Percentiles rank a stretch among this genome's conserved stretches.
Evolutionary conservation across 805 yeast genomes (phyloP).

Genomic region (Ogataea paraovalis): DNA sequence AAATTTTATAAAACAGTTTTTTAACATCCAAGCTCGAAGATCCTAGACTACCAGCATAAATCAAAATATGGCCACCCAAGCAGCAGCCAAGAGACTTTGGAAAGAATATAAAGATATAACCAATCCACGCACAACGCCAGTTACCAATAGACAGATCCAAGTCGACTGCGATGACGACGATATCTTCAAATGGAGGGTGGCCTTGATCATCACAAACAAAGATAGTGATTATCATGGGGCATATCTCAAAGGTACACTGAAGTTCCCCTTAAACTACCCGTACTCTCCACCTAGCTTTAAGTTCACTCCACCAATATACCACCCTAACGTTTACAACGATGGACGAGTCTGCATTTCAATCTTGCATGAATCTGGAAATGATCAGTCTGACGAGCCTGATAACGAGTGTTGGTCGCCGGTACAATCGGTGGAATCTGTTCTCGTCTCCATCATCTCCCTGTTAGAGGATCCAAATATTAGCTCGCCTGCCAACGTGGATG

Average conservation of each 20-base stretch:
- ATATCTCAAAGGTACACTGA: conserved; percentile 88
- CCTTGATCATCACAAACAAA: conserved; percentile 85
- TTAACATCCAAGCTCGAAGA: too few relatives aligned
- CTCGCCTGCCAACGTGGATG: conserved; percentile 96
- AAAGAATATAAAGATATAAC: conserved; percentile 93
- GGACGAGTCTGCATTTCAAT: conserved; percentile 93
- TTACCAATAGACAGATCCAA: conserved; percentile 25
- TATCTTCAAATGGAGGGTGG: conserved; percentile 73
- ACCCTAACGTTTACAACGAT: conserved; percentile 93
- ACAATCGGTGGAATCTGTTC: conserved; percentile 90
- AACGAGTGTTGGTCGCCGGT: conserved; percentile 95
- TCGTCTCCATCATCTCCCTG: conserved; percentile 83
- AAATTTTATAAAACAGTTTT: too few relatives aligned
- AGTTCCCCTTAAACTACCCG: conserved; percentile 89
- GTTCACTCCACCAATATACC: conserved; percentile 92
- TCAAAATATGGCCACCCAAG: conserved; percentile 27
- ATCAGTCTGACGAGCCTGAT: conserved; percentile 89
- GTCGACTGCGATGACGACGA: conserved; percentile 51
- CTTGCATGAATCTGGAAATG: conserved; percentile 80
- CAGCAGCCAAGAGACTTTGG: conserved; percentile 75
- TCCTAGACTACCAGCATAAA: too few relatives aligned
- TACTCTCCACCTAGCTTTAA: conserved; percentile 90
- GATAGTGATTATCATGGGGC: conserved; percentile 94
- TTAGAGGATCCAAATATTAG: conserved; percentile 92
- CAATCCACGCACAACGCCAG: conserved; percentile 72